Evolutionary conservation across 1,284 basidiomycete species (phyloP), one percentile per base, ranked within the genome.

Genomic region (Rhodotorula sp.): DNA sequence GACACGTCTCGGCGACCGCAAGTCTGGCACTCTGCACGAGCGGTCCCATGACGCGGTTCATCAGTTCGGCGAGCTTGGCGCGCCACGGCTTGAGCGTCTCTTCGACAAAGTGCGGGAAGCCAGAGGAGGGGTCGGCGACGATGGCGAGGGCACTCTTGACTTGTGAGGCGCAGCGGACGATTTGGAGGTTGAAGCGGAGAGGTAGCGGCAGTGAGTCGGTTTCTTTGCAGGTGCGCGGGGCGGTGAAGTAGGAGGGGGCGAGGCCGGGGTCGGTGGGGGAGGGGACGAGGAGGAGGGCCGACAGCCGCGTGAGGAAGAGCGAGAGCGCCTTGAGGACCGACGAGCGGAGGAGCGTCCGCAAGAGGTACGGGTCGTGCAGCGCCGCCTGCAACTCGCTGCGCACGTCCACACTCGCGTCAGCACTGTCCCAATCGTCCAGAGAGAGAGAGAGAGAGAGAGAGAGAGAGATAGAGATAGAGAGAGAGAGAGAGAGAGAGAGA

Each of bases 271-370:
- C 70, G 30, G 47, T 47, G 22, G 69, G 36, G 4, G 72, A 61
- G 9, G 72, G 71, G 6, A 72, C 60, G 44, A 78, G 71, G 44
- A 76, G 66, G 36, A 77, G 69, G 9, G 77, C 69, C 20, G 76
- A 74, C 32, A 78, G 73, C 20, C 76, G 69, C 1, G 76, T 73
- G 58, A 78, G 63, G 71, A 77, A 78, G 72, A 78, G 74, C 36
- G 76, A 76, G 27, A 77, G 69, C 9, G 75, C 67, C 62, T 76
- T 75, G 61, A 76, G 70, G 19, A 78, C 70, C n/a, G 77, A 71
- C 7, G 77, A 78, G 30, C 75, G 70, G 15, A 78, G 62, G 34
- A 78, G 71, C 44, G 75, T 76, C 46, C 75, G 72, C 9, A 78
- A 66, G 20, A 78, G 70, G 68, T 78, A 78, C n/a, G 66, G 55